phyloP scores from a whole-genome alignment of 2,329 filamentous ascomycete species.

The Beauveria sp. region DNA sequence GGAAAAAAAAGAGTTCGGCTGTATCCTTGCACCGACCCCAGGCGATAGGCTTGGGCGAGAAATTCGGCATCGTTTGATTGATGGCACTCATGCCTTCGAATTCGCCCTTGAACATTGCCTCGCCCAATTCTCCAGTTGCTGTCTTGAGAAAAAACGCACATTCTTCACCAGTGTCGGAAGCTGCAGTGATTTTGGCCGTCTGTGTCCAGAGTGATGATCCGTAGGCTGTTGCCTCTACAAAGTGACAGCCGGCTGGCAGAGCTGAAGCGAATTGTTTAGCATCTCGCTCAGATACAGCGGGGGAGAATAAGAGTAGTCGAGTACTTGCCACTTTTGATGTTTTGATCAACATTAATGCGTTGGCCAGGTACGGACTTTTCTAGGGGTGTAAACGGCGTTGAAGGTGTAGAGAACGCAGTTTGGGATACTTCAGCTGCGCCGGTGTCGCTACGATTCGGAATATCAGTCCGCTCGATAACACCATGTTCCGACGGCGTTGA shows the following conservation, averaged over 20 bases:
- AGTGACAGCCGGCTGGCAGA: not conserved
- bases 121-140: not conserved
- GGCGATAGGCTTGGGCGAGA: not conserved
- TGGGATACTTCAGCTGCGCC: not conserved
- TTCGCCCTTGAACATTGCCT: constrained; percentile 1
- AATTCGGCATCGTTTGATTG: not conserved
- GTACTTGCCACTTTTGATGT: not conserved
- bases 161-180: not conserved
- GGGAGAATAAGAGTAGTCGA: too few species aligned
- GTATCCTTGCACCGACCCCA: not conserved
- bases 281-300: too few species aligned
- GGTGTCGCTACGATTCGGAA: fast-evolving
- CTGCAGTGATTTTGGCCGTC: not conserved
- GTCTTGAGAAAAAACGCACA: not conserved
- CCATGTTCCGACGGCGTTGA: not conserved
- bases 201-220: not conserved
- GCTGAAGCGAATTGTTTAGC: not conserved
- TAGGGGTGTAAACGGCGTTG: not conserved
- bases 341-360: not conserved
- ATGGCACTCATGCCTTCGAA: constrained; percentile 1
- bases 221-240: not conserved
- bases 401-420: not conserved
- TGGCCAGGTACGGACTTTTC: not conserved
- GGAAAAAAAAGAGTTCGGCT: not conserved
- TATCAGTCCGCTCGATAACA: not conserved